Percentiles rank a stretch among this genome's conserved stretches.
phyloP scores from a whole-genome alignment of 2,329 filamentous ascomycete species.

The Setomelanomma holmii region DNA sequence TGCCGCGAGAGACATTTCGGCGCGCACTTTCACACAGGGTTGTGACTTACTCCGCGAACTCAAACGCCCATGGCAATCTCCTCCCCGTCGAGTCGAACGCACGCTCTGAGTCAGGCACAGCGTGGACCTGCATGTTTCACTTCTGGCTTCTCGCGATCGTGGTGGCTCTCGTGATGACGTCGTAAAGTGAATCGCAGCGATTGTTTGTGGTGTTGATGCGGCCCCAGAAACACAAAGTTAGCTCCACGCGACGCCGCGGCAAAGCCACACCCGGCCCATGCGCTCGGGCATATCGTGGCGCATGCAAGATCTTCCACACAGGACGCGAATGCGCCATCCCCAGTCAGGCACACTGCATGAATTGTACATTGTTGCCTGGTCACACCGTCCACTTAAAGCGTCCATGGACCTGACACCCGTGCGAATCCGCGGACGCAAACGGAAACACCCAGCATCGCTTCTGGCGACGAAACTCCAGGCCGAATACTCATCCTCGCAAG shows the following conservation, averaged over 20 bases:
- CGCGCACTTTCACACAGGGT: neutral
- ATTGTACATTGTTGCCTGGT: slow-evolving; percentile 35
- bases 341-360: slow-evolving; percentile 24
- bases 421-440: slow-evolving; percentile 42
- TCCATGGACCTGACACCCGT: slow-evolving; percentile 45
- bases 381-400: slow-evolving; percentile 14
- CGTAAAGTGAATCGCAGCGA: slow-evolving; percentile 6
- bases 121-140: slow-evolving; percentile 68
- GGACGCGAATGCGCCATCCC: slow-evolving; percentile 21
- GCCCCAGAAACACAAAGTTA: slow-evolving; percentile 26
- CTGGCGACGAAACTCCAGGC: slow-evolving; percentile 5
- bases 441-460: slow-evolving; percentile 18
- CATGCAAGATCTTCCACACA: slow-evolving; percentile 7
- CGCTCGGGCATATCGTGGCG: slow-evolving; percentile 21
- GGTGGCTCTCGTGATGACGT: slow-evolving; percentile 6
- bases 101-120: slow-evolving; percentile 68
- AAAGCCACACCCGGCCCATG: slow-evolving; percentile 37
- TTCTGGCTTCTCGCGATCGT: slow-evolving; percentile 8
- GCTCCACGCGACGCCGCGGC: slow-evolving; percentile 17
- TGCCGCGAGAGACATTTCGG: too few species aligned
- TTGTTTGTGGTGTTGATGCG: slow-evolving; percentile 40
- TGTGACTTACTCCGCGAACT: slow-evolving; percentile 64
- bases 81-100: slow-evolving; percentile 66
- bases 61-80: slow-evolving; percentile 68
- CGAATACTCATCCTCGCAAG: slow-evolving; percentile 5